phyloP scores from a whole-genome alignment of 2,329 filamentous ascomycete species.

The Nigrospora oryzae region DNA sequence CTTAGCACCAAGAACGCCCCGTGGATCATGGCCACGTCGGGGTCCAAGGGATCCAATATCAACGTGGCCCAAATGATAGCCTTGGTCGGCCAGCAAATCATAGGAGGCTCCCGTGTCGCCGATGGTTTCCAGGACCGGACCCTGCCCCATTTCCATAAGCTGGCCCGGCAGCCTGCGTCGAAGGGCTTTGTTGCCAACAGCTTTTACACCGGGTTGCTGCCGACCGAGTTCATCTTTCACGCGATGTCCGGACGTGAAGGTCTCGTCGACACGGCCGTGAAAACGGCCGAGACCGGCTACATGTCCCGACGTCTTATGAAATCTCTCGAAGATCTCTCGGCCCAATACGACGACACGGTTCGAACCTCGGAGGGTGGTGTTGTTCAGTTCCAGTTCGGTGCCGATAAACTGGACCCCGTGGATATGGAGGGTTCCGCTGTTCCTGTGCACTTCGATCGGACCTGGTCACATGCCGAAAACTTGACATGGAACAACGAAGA shows the following conservation, averaged over 20 bases:
- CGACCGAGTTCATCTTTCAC: slow-evolving; percentile 95
- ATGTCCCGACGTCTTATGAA: slow-evolving; percentile 99
- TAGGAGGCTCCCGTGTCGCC: slow-evolving; percentile 82
- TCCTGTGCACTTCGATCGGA: slow-evolving; percentile 86
- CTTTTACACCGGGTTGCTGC: slow-evolving; percentile 86
- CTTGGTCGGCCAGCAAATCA: slow-evolving; percentile 95
- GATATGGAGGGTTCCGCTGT: slow-evolving; percentile 95
- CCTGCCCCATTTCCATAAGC: slow-evolving; percentile 91
- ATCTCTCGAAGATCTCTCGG: slow-evolving; percentile 88
- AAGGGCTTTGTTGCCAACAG: slow-evolving; percentile 97
- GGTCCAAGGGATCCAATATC: slow-evolving; percentile 93
- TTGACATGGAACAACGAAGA: slow-evolving; percentile 75
- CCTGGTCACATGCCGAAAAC: slow-evolving; percentile 73
- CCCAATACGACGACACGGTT: slow-evolving; percentile 90
- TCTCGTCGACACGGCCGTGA: slow-evolving; percentile 96
- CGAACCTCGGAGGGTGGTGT: slow-evolving; percentile 81
- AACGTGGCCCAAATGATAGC: slow-evolving; percentile 99
- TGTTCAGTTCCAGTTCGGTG: slow-evolving; percentile 96
- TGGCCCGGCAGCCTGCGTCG: slow-evolving; percentile 80
- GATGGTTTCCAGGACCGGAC: slow-evolving; percentile 96
- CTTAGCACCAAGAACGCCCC: slow-evolving; percentile 88
- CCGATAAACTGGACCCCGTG: slow-evolving; percentile 89
- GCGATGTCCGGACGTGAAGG: slow-evolving; percentile 97
- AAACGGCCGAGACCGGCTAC: slow-evolving; percentile 97
- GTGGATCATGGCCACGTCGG: slow-evolving; percentile 93